Evolutionary conservation across 805 yeast species (phyloP), one percentile per base, ranked within the genome.

Genomic region (Candida verbasci): DNA sequence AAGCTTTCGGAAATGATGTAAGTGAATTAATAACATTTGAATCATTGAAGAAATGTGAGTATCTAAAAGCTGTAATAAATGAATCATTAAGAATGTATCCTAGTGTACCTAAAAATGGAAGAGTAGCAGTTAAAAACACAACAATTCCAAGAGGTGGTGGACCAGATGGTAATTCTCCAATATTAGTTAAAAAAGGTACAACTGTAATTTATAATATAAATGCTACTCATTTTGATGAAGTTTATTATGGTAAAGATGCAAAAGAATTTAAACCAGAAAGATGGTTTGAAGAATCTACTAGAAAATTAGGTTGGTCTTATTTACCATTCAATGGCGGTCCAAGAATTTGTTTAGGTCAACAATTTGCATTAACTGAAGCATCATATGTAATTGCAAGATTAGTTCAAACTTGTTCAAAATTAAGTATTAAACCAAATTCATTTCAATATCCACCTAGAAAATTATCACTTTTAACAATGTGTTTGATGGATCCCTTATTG

Each of bases 251-350:
- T 25, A 54, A 58, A 24, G 76, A 73, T 39, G 70, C 75, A 14
- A 42, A 47, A 18, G 64, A 50, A 37, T 74, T 71, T 52, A 54
- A 63, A 21, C 80, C 80, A 6, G 74, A 68, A 43, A 59, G 80
- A 39, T 74, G 79, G 79, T 40, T 34, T 29, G 46, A 40, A 28
- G 54, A 53, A 24, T 60, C 56, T 25, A 49, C 46, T 22, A 63
- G 61, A 41, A 50, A 48, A 36, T 54, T 60, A 34, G 65, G 70
- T 2, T 72, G 78, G 74, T 71, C 69, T 9, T 73, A 66, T 51
- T 53, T 73, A 35, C 78, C 78, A 20, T 73, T 73, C 53, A 71
- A 72, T 42, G 76, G 78, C 27, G 80, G 80, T 3, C 79, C 79
- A 17, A 55, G 80, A 43, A 72, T 74, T 39, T 74, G 80, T 46